These are phyloP conservation scores for Volvox reticuliferus DNA, from an alignment of 139 green algal species.

Conservation along the genomic window DNA sequence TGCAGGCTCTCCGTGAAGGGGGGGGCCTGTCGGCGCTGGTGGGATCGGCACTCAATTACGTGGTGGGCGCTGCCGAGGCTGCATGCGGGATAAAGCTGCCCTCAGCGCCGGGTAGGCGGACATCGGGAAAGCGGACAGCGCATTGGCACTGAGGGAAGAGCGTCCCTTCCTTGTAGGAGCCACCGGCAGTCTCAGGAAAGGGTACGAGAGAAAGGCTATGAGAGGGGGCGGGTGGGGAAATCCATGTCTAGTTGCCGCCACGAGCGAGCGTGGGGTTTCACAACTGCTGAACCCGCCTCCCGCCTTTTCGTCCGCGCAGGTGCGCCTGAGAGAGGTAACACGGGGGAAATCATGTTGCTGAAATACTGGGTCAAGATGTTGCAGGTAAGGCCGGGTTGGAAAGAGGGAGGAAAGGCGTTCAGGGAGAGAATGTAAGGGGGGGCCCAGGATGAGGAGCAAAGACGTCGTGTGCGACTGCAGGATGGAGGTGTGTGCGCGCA, in stretches of 20 bases:
- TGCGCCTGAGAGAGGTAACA: neutral
- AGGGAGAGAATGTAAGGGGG: no score
- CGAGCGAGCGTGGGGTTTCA: neutral
- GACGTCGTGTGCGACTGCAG: no score
- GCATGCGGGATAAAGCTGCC: neutral
- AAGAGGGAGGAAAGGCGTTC: no score
- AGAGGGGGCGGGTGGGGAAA: neutral
- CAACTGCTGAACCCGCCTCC: neutral
- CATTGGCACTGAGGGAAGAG: no score
- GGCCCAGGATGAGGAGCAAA: no score
- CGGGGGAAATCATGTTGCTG: conserved; percentile 28
- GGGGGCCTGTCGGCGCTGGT: conserved; percentile 8
- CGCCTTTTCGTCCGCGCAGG: neutral
- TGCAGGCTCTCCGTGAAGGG: neutral
- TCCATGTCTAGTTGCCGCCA: neutral
- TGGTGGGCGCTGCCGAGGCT: neutral
- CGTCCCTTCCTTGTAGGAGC: neutral
- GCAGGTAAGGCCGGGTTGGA: neutral
- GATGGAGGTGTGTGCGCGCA: no score
- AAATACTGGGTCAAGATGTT: conserved; percentile 29
- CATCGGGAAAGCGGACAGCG: neutral
- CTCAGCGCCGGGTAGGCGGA: neutral
- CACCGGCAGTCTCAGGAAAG: neutral
- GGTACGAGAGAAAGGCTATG: neutral
- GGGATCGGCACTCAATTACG: conserved; percentile 6